phyloP scores from a whole-genome alignment of 768 basidiomycete species.

The Tulasnella sp. region DNA sequence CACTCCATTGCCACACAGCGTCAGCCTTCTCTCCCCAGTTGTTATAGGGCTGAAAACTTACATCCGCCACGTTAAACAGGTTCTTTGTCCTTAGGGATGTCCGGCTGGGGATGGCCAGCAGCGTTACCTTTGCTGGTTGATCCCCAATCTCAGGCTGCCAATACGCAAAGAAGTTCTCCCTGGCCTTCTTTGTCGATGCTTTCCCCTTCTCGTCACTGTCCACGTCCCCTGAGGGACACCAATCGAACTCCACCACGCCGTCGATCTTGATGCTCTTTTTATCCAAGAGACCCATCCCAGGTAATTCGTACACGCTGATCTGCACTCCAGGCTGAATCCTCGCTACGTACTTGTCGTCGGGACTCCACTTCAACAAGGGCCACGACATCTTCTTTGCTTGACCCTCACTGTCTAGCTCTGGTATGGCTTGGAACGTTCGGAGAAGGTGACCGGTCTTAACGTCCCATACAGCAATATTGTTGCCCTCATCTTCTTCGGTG shows the following conservation, averaged over 20 bases:
- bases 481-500: constrained; percentile 91
- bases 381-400: constrained; percentile 71
- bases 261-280: constrained; percentile 98
- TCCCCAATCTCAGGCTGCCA: constrained; percentile 97
- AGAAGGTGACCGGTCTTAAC: constrained; percentile 86
- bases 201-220: constrained; percentile 56
- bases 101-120: constrained; percentile 81
- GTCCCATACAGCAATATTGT: constrained; percentile 97
- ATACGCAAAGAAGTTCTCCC: constrained; percentile 90
- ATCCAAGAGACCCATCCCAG: constrained; percentile 84
- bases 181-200: constrained; percentile 43
- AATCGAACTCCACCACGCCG: constrained; percentile 95
- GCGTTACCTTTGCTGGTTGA: constrained; percentile 93
- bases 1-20: too few relatives aligned
- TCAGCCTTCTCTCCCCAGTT: background rate
- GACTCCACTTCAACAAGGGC: constrained; percentile 95
- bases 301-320: constrained; percentile 94
- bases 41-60: too few relatives aligned
- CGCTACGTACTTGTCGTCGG: constrained; percentile 91
- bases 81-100: constrained; percentile 86
- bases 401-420: constrained; percentile 37
- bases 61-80: constrained; percentile 94
- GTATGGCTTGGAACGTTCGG: constrained; percentile 74
- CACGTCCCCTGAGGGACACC: constrained; percentile 88
- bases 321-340: constrained; percentile 81